These are phyloP conservation scores for Botrytis deweyae DNA, from an alignment of 2,329 filamentous ascomycete species.

Conservation along the genomic window DNA sequence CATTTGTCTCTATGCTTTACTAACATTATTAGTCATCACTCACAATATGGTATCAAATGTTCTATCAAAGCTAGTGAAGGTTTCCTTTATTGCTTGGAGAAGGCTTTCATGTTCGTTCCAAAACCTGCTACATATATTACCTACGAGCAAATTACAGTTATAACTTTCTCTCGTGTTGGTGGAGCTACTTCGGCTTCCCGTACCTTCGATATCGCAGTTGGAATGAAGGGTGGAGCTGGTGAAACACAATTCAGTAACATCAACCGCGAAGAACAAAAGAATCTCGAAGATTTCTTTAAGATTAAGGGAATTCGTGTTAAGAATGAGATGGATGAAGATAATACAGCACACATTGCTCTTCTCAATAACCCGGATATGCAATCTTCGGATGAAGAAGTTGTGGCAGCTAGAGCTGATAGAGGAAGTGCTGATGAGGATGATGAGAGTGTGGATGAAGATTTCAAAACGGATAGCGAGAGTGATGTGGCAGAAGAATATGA, in stretches of 20 bases:
- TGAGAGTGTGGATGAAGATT: conserved; percentile 94
- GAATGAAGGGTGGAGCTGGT: conserved; percentile 79
- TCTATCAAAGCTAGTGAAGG: conserved; percentile 99
- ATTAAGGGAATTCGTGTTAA: conserved; percentile 92
- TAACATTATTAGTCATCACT: conserved; percentile 66
- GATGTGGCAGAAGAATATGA: conserved; percentile 97
- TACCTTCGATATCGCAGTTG: conserved; percentile 95
- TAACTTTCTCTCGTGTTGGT: conserved; percentile 94
- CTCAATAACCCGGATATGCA: conserved; percentile 76
- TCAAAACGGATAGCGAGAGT: conserved; percentile 85
- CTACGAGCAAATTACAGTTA: conserved; percentile 86
- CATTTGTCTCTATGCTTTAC: conserved; percentile 23
- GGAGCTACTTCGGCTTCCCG: conserved; percentile 90
- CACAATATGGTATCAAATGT: conserved; percentile 95
- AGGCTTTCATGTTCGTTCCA: conserved; percentile 98
- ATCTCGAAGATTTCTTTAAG: conserved; percentile 97
- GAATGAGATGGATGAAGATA: conserved; percentile 96
- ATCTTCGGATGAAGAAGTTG: conserved; percentile 75
- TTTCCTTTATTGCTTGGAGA: conserved; percentile 94
- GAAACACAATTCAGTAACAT: conserved; percentile 99
- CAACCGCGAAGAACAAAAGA: conserved; percentile 95
- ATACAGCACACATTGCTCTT: conserved; percentile 70
- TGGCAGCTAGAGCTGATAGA: conserved; percentile 68
- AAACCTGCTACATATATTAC: conserved; percentile 97
- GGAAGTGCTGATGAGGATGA: conserved; percentile 95